Base-by-base conservation (phyloP, 441 rosid species). In the Bruguiera hainesii region DNA sequence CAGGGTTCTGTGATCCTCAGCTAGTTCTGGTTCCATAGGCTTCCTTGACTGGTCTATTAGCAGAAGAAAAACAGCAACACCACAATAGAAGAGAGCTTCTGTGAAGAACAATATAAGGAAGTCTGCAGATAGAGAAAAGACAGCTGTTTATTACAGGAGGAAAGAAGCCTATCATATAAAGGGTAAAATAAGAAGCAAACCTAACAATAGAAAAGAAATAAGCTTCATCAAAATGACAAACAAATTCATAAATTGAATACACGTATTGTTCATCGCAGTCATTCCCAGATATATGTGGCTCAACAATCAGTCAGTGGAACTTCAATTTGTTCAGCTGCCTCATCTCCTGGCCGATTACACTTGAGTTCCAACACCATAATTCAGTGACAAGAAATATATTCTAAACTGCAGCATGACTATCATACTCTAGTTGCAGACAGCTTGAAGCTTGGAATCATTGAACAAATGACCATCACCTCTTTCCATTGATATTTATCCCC, bases 41-140 rank as follows among this genome's bases (percentile, higher is more conserved):
- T 83, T 88, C 76, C 88, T 84, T 53, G 82, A 70, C 59, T 58
- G 77, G 83, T 93, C 87, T 60, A 87, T 79, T 62, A 96, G 76
- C 75, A 89, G 60, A 75, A 93, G 89, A 71, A 89, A 96, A 65
- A 81, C 65, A 23, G 85, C 94, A 60, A 90, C 86, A 48, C 97
- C 98, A 29, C 91, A 78, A 79, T 89, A 96, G 90, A 96, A 96
- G 67, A 91, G 87, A 74, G 97, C 99, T 76, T 93, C 98, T 1
- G 94, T 93, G 79, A 93, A 96, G 97, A 96, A 93, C 78, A 96
- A 66, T 78, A 96, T 88, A 71, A 96, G 90, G 75, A 96, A 93
- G 85, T 96, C 97, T 96, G 89, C 86, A 83, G n/a, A 64, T 0
- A 76, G 64, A 73, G 29, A 63, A 72, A 56, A 64, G n/a, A 63